phyloP scores from a whole-genome alignment of 257 asterid species.

The Fraxinus quadrangulata region DNA sequence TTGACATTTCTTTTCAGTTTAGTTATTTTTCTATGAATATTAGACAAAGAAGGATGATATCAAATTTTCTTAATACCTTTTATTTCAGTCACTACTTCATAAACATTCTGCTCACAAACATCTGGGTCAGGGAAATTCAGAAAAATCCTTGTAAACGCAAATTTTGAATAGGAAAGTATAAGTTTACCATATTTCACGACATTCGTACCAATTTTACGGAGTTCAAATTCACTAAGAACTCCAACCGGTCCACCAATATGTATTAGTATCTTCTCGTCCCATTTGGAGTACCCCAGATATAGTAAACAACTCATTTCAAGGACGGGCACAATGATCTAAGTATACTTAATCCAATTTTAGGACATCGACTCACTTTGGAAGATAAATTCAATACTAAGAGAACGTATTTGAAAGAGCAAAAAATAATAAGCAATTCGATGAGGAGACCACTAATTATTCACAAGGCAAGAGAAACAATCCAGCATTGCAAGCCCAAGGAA shows the following conservation, averaged over 20 bases:
- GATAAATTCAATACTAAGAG: not conserved
- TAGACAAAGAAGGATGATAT: not conserved
- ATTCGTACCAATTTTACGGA: not conserved
- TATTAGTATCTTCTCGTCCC: not conserved
- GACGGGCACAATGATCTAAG: not conserved
- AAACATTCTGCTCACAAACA: too few species aligned
- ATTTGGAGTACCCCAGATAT: not conserved
- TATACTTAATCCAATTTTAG: not conserved
- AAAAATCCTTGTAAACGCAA: not conserved
- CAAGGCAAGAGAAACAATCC: not conserved
- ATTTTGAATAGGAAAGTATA: not conserved
- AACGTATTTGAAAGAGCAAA: not conserved
- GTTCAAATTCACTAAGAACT: not conserved
- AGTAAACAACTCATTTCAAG: too few species aligned
- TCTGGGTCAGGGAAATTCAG: not conserved
- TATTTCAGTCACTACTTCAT: too few species aligned
- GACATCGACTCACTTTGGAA: not conserved
- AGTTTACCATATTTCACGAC: slow-evolving; percentile 4
- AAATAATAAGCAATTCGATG: not conserved
- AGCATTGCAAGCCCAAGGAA: not conserved
- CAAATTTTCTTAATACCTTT: too few species aligned
- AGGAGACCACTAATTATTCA: too few species aligned
- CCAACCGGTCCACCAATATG: not conserved
- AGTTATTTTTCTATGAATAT: not conserved
- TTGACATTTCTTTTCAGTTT: not conserved